Conservation (phyloP, 2,329 filamentous ascomycete species). For the Amesomyces nigricolor region DNA sequence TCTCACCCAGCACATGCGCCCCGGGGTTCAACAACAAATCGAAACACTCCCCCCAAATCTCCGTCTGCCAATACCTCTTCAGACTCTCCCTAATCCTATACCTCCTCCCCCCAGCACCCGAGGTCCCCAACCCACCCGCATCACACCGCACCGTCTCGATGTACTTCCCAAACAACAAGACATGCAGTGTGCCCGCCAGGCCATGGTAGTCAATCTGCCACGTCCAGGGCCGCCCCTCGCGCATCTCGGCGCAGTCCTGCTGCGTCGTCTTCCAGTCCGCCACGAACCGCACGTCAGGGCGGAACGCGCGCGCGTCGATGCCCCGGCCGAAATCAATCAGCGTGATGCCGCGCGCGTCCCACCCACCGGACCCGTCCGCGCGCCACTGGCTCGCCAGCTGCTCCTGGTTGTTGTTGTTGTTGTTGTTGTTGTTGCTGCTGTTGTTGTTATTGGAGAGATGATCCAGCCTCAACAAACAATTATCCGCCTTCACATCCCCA, state of each 20-base stretch:
- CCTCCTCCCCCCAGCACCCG: slow-evolving; percentile 49
- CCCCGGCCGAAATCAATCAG: slow-evolving; percentile 93
- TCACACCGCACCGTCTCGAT: slow-evolving; percentile 69
- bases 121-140: slow-evolving; percentile 48
- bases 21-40: slow-evolving; percentile 76
- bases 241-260: slow-evolving; percentile 92
- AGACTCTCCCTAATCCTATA: slow-evolving; percentile 78
- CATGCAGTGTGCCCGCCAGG: slow-evolving; percentile 80
- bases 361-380: slow-evolving; percentile 68
- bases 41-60: slow-evolving; percentile 82
- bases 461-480: slow-evolving; percentile 83
- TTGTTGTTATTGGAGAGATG: slow-evolving; percentile 28
- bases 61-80: slow-evolving; percentile 95
- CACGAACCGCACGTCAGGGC: slow-evolving; percentile 73
- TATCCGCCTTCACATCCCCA: slow-evolving; percentile 92
- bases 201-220: slow-evolving; percentile 97
- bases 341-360: slow-evolving; percentile 71
- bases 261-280: slow-evolving; percentile 89
- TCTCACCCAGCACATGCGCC: slow-evolving; percentile 59
- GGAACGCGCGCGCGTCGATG: slow-evolving; percentile 88
- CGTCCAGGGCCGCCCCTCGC: slow-evolving; percentile 90
- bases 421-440: slow-evolving; percentile 31
- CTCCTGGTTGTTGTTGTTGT: slow-evolving; percentile 28
- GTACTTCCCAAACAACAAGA: slow-evolving; percentile 88
- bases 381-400: slow-evolving; percentile 60